A percentile compares a stretch with the other conserved stretches of the same genome.
Evolutionary conservation across 345 rosid genomes (phyloP).

Genomic region (Euphorbia tirucalli): DNA sequence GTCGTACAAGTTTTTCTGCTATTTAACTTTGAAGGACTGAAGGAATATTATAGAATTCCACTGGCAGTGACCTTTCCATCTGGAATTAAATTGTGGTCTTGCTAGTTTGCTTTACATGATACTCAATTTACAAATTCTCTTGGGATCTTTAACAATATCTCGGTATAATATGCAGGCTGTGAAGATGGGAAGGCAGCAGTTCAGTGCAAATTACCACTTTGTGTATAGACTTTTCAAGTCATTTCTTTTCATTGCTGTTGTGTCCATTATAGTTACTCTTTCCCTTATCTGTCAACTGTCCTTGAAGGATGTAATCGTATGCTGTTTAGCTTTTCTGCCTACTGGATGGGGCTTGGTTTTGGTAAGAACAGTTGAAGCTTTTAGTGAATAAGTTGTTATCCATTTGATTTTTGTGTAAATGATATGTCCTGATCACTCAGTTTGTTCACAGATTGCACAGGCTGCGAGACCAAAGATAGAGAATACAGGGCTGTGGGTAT

Average conservation of each 20-base stretch:
- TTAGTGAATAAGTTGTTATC: too few relatives aligned
- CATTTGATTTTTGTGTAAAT: too few relatives aligned
- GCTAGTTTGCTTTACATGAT: too few relatives aligned
- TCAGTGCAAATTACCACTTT: conserved; percentile 72
- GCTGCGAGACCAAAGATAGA: conserved; percentile 79
- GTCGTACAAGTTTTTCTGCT: not conserved
- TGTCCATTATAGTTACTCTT: conserved; percentile 60
- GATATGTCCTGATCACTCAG: not conserved
- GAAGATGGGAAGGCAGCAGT: conserved; percentile 73
- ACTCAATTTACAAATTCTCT: not conserved
- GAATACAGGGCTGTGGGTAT: conserved; percentile 71
- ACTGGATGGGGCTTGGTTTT: conserved; percentile 95
- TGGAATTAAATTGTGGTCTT: not conserved
- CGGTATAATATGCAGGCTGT: conserved; percentile 83
- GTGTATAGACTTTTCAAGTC: conserved; percentile 76
- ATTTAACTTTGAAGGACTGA: not conserved
- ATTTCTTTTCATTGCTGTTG: conserved; percentile 70
- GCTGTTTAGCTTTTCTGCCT: conserved; percentile 87
- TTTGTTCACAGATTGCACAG: conserved; percentile 68
- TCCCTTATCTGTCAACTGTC: conserved; percentile 71
- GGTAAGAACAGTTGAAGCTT: conserved; percentile 39
- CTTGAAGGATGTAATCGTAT: conserved; percentile 63
- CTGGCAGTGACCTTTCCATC: not conserved
- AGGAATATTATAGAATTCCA: not conserved
- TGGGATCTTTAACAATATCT: too few relatives aligned